Base-by-base conservation (phyloP, 1,139 yeast genomes). In the Taphrina communis region DNA sequence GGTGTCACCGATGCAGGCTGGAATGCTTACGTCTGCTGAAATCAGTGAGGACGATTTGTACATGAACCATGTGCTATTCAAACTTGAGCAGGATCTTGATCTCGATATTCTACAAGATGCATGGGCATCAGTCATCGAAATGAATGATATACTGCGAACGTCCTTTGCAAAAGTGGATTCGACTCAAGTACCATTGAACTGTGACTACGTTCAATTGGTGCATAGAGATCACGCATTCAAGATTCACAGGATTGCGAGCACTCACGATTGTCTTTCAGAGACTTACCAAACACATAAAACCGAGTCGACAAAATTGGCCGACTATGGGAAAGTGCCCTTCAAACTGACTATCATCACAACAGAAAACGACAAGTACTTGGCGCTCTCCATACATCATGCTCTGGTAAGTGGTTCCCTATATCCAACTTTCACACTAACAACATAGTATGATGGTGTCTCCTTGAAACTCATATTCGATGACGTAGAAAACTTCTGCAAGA, bases 1-100 rank as follows among this genome's bases (percentile, higher is more conserved):
- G 31, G 72, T 73, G 41, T 74, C 75, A 11, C 75, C 74, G 6
- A 44, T 74, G 35, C 75, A 74, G 66, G 73, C 70, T 8, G 75
- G 75, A 2, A 73, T 74, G 41, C 51, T 74, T 14, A 56, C 71
- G 8, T 70, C 72, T 42, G 44, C 66, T 3, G 41, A 66, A 6
- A 42, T 51, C 12, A 65, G 72, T 12, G 60, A 66, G 11, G 66
- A 68, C 53, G 21, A 39, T 7, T 39, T 53, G n/a, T 74, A 74
- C 46, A 51, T 71, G 36, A 73, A 73, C 36, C 71, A 69, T n/a
- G 72, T 66, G 36, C 66, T 73, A 7, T 62, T 73, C 5, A 31
- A 19, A 7, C 41, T 74, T 7, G 19, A 48, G n/a, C 14, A 39
- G 1, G 59, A 39, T 21, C 60, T 71, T 5, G 71, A 73, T 41